Conservation (phyloP, 2,329 filamentous ascomycete genomes). For the Chrysosporium queenslandicum region DNA sequence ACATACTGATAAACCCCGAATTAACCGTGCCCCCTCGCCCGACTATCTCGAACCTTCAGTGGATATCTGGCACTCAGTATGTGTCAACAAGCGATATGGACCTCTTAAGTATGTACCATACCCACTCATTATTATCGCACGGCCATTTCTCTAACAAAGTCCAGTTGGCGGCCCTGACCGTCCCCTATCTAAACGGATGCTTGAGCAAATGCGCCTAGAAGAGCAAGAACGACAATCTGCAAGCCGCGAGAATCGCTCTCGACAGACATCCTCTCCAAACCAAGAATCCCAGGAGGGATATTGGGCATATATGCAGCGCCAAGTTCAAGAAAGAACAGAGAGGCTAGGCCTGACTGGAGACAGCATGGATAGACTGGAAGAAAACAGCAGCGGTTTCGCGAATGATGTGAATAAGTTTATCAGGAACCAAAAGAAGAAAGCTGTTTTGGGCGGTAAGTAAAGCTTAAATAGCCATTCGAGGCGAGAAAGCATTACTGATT, state of each 20-base stretch:
- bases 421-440: slow-evolving; percentile 73
- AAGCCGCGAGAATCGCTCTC: slow-evolving; percentile 21
- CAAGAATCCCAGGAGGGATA: slow-evolving; percentile 52
- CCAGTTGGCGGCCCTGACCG: slow-evolving; percentile 72
- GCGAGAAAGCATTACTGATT: neutral
- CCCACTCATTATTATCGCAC: neutral
- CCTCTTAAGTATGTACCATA: slow-evolving; percentile 50
- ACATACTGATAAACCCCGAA: slow-evolving; percentile 69
- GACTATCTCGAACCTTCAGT: slow-evolving; percentile 90
- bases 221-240: slow-evolving; percentile 46
- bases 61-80: slow-evolving; percentile 91
- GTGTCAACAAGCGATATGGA: slow-evolving; percentile 81
- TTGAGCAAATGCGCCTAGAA: slow-evolving; percentile 67
- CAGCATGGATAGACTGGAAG: slow-evolving; percentile 69
- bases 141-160: neutral
- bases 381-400: slow-evolving; percentile 73
- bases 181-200: slow-evolving; percentile 78
- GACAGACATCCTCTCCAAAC: slow-evolving; percentile 5
- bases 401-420: slow-evolving; percentile 84
- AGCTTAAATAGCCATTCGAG: neutral
- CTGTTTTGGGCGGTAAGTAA: slow-evolving; percentile 57
- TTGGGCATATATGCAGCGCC: slow-evolving; percentile 70
- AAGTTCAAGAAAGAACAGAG: slow-evolving; percentile 84
- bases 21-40: slow-evolving; percentile 66
- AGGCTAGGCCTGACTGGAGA: slow-evolving; percentile 74